A percentile compares a stretch with the other conserved stretches of the same genome.
These are phyloP conservation scores for Pyrenochaeta sp. DNA, from an alignment of 2,329 filamentous ascomycete species.

Conservation along the genomic window DNA sequence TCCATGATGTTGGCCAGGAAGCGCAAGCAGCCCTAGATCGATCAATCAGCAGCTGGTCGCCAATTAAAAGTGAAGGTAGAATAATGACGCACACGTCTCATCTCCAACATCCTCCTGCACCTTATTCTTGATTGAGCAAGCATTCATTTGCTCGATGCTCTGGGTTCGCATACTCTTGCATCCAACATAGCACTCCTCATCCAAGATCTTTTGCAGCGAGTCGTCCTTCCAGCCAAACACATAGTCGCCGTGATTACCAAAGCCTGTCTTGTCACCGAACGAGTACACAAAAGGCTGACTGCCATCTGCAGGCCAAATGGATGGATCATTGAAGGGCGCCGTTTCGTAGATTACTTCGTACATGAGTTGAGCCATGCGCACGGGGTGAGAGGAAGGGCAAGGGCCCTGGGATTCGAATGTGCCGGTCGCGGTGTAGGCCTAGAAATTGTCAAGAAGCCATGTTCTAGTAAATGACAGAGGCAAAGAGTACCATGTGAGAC, in stretches of 20 bases:
- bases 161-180: constrained; percentile 57
- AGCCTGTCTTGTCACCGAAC: constrained; percentile 53
- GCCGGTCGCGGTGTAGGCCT: constrained; percentile 27
- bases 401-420: constrained; percentile 54
- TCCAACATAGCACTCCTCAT: constrained; percentile 49
- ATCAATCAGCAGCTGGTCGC: not conserved
- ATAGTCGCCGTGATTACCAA: constrained; percentile 62
- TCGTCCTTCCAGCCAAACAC: constrained; percentile 63
- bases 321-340: constrained; percentile 40
- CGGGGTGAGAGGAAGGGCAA: constrained; percentile 60
- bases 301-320: constrained; percentile 32
- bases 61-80: not conserved
- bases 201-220: constrained; percentile 54
- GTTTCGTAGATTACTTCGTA: constrained; percentile 47
- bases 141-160: constrained; percentile 56
- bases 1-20: constrained; percentile 1
- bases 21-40: constrained; percentile 2
- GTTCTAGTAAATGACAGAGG: constrained; percentile 1
- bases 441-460: not conserved
- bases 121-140: constrained; percentile 56
- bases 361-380: constrained; percentile 33
- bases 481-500: constrained; percentile 30
- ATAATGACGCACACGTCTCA: constrained; percentile 17
- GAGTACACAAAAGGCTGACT: constrained; percentile 45
- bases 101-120: constrained; percentile 60